These are phyloP conservation scores for Quercus phellos DNA, from an alignment of 331 rosid genomes.

Conservation along the genomic window DNA sequence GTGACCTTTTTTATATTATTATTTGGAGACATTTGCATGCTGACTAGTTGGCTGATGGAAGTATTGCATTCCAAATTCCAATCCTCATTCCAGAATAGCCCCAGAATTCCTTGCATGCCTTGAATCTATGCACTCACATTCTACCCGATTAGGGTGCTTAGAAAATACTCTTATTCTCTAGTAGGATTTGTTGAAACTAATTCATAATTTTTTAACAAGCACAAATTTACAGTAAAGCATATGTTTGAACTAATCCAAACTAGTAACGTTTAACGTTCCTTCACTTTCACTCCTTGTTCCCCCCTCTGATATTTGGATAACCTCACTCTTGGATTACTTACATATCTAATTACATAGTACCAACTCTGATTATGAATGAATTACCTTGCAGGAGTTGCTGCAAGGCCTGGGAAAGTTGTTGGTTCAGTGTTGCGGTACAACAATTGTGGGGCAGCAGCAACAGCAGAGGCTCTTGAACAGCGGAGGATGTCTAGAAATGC, in stretches of 20 bases:
- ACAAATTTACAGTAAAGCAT: background rate
- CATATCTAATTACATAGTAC: background rate
- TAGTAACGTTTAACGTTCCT: background rate
- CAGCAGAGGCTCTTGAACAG: slow-evolving; percentile 63
- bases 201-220: background rate
- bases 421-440: slow-evolving; percentile 66
- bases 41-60: background rate
- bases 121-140: background rate
- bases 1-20: background rate
- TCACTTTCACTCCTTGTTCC: background rate
- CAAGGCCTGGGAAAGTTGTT: slow-evolving; percentile 77
- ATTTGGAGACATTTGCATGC: background rate
- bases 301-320: background rate
- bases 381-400: slow-evolving; percentile 53
- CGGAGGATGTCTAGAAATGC: slow-evolving; percentile 57
- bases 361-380: background rate
- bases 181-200: background rate
- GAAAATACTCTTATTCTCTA: background rate
- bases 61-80: background rate
- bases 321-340: background rate
- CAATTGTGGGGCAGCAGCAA: slow-evolving; percentile 53
- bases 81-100: background rate
- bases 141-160: background rate
- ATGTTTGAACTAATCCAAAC: background rate
- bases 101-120: background rate